Evolutionary conservation across 2,329 filamentous ascomycete genomes (phyloP).

Genomic region (Ophiostoma sp.): DNA sequence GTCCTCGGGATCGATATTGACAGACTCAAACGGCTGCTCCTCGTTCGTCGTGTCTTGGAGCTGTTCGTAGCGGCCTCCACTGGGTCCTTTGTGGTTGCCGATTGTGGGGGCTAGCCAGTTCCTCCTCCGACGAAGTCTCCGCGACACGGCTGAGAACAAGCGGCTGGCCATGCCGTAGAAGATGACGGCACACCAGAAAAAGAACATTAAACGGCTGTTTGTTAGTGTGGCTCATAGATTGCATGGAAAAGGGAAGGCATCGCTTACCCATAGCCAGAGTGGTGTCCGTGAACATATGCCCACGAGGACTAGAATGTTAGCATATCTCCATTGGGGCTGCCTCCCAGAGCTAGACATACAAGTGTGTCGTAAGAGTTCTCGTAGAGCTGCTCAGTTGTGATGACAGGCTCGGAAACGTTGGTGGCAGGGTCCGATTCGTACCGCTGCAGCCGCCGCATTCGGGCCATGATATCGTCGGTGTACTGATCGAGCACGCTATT

Average conservation of each 20-base stretch:
- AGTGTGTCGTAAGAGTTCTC: slow-evolving; percentile 37
- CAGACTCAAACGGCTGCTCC: slow-evolving; percentile 1
- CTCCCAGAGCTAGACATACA: slow-evolving; percentile 26
- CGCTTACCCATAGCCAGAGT: neutral
- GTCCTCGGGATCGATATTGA: neutral
- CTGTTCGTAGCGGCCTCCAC: neutral
- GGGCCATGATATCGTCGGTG: slow-evolving; percentile 33
- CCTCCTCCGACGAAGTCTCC: neutral
- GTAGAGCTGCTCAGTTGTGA: slow-evolving; percentile 36
- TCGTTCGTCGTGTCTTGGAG: neutral
- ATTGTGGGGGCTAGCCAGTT: neutral
- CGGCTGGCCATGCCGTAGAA: slow-evolving; percentile 25
- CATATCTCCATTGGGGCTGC: too few relatives aligned
- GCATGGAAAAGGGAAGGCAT: neutral
- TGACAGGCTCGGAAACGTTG: slow-evolving; percentile 31
- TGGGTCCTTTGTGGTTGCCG: neutral
- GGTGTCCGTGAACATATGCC: slow-evolving; percentile 2
- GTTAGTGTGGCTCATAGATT: too few relatives aligned
- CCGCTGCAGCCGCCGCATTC: slow-evolving; percentile 31
- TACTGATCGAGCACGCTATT: slow-evolving; percentile 33
- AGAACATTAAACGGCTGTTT: slow-evolving; percentile 28
- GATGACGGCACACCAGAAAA: slow-evolving; percentile 39
- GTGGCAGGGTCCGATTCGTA: slow-evolving; percentile 28
- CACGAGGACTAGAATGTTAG: neutral
- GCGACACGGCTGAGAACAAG: neutral